These are phyloP conservation scores for Penicillium flavigenum DNA, from an alignment of 495 filamentous ascomycete species.

Conservation along the genomic window DNA sequence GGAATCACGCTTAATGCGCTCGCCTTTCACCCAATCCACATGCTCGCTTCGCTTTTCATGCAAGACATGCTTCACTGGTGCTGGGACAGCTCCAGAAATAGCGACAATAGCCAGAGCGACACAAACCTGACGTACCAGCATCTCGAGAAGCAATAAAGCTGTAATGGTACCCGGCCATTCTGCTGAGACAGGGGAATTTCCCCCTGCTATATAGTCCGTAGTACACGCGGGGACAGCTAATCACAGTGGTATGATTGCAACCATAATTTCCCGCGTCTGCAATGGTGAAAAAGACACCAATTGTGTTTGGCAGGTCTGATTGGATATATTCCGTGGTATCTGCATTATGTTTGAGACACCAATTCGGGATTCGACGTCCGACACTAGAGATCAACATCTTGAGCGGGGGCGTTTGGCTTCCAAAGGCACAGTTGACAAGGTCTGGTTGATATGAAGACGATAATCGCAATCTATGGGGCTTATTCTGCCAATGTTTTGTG, in stretches of 20 bases:
- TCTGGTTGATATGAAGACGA: not conserved
- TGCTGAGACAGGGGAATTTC: not conserved
- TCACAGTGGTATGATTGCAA: slow-evolving; percentile 6
- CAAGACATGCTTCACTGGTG: slow-evolving; percentile 39
- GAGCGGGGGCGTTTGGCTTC: not conserved
- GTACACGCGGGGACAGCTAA: not conserved
- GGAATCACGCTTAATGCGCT: slow-evolving; percentile 29
- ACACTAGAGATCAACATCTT: not conserved
- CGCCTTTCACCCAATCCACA: slow-evolving; percentile 36
- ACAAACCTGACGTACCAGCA: slow-evolving; percentile 29
- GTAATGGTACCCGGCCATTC: not conserved
- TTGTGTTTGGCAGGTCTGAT: not conserved
- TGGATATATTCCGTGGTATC: not conserved
- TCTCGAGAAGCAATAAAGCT: slow-evolving; percentile 1
- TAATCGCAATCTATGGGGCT: not conserved
- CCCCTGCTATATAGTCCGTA: not conserved
- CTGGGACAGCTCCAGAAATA: slow-evolving; percentile 32
- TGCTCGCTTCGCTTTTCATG: slow-evolving; percentile 37
- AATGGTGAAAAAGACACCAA: not conserved
- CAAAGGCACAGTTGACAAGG: not conserved
- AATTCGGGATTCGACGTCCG: not conserved
- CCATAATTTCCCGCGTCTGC: slow-evolving; percentile 3
- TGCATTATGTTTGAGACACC: slow-evolving; percentile 4
- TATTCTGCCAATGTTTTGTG: not conserved
- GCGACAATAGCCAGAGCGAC: slow-evolving; percentile 30